Base-by-base conservation (phyloP, 2,329 filamentous ascomycete species). In the Tolypocladium pustulatum region DNA sequence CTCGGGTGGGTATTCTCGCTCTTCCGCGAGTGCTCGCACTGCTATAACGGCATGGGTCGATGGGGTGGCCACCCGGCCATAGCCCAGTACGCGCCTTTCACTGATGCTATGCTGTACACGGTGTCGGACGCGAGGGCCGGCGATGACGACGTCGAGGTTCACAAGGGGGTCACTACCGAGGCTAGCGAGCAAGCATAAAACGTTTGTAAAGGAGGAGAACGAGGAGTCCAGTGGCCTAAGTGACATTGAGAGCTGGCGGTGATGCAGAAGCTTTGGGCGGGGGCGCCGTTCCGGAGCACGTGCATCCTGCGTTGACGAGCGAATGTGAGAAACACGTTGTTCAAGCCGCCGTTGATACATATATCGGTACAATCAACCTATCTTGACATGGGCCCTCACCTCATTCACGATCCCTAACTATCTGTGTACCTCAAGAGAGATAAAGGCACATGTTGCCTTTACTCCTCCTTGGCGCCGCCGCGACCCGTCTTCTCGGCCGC, bases 401-500 rank as follows among this genome's bases (percentile, higher is more conserved):
- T 4, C 10, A 22, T 51, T 30, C 9, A 20, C 9, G 6, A 5
- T 22, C 4, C 20, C 49, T 20, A 12, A 8, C n/a, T n/a, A n/a
- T 15, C 4, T 20, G 30, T 32, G 9, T n/a, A 10, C 15, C 3
- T 32, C 3, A 6, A 20, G 27, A 4, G 6, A 32, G 32, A 32
- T 51, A n/a, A 30, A 32, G 46, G 9, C 46, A n/a, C 2, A 10
- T 32, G n/a, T 32, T 1, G 17, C 30, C 49, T 36, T 20, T 85
- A 89, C 77, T 89, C 86, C 73, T 89, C 86, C 83, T 89, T 89
- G 68, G 78, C 84, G 68, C 86, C 86, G 59, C 86, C 86, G 62
- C 84, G 81, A 62, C 87, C 87, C 58, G 87, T 81, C 72, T 88
- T 89, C 81, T 93, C 89, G 57, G 86, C 87, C 56, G 84, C 82